These are phyloP conservation scores for Akanthomyces lecanii DNA, from an alignment of 2,329 filamentous ascomycete genomes.

Conservation along the genomic window DNA sequence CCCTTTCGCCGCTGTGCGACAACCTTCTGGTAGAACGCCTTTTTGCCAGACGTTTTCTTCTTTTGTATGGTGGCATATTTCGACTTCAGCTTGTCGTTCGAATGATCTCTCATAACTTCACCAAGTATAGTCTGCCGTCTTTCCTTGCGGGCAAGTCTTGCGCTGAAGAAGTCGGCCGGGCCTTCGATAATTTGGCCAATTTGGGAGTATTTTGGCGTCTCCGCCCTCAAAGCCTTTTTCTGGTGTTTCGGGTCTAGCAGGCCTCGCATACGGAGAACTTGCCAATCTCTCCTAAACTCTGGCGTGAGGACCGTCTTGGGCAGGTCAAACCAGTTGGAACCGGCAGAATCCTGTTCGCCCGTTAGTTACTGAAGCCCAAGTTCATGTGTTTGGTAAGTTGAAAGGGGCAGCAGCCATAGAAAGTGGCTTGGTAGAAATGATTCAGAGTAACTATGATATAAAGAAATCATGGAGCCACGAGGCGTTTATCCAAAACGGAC, in stretches of 20 bases:
- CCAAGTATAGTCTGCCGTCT: slow-evolving; percentile 83
- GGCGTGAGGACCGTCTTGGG: slow-evolving; percentile 80
- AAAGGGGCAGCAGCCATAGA: neutral
- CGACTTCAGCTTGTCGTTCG: slow-evolving; percentile 68
- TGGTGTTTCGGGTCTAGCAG: slow-evolving; percentile 90
- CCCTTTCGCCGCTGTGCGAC: slow-evolving; percentile 41
- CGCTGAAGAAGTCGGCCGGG: slow-evolving; percentile 80
- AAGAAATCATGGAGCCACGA: slow-evolving; percentile 56
- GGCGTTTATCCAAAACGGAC: slow-evolving; percentile 45
- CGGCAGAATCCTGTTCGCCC: slow-evolving; percentile 54
- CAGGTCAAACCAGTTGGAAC: slow-evolving; percentile 80
- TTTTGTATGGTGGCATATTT: slow-evolving; percentile 85
- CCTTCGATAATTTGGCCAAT: slow-evolving; percentile 86
- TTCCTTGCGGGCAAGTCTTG: slow-evolving; percentile 79
- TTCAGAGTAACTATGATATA: slow-evolving; percentile 73
- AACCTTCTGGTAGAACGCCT: slow-evolving; percentile 79
- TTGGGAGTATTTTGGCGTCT: slow-evolving; percentile 73
- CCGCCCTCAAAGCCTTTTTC: slow-evolving; percentile 75
- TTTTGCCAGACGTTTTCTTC: slow-evolving; percentile 82
- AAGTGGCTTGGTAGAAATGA: slow-evolving; percentile 19
- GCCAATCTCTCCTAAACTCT: slow-evolving; percentile 82
- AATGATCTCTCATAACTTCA: slow-evolving; percentile 58
- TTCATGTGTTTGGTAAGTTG: neutral
- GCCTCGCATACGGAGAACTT: slow-evolving; percentile 82
- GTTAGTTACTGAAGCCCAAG: neutral